Base-by-base conservation (phyloP, 192 early-diverging fungal species). In the Oehlia diaphana region DNA sequence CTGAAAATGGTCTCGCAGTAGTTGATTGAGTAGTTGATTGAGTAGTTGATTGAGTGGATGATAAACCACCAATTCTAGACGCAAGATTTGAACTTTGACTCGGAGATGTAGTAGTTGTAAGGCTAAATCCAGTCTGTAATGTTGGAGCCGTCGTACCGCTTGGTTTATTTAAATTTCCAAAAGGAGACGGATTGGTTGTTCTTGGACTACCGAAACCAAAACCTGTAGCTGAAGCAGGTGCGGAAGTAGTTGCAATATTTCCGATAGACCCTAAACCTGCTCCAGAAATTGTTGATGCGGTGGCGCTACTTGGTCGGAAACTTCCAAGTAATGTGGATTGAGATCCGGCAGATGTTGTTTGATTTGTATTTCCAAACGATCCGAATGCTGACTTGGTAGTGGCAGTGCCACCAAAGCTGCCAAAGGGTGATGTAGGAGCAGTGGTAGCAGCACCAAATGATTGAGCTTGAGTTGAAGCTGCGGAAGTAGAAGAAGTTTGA, bases 271-370 rank as follows among this genome's bases (percentile, higher is more conserved):
- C 65, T 35, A 67, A 67, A 19, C 28, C 33, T 33, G 33, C 26
- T 12, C 65, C 65, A 28, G 65, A 33, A 67, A n/a, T 35, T 67
- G 28, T 67, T 67, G 65, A 33, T 31, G 65, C 65, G 19, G 65
- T 28, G 16, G 31, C 6, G 7, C 16, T 19, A 16, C 31, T 13
- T 16, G 14, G 16, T 14, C 23, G 26, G 14, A 67, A 35, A 28
- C 65, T 14, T 16, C 26, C 65, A 33, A 67, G 33, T 19, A 7
- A 33, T 33, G 65, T 12, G 39, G 39, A 42, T 33, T 37, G 35
- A 37, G 4, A 2, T 37, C 9, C 26, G 0, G 63, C 7, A 64
- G 44, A 47, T 12, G 9, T 12, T 2, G 44, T 47, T 47, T 47
- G 44, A 47, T 47, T 47, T 47, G 44, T 47, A 42, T 4, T 5